Percentiles rank a stretch among this genome's conserved stretches.
Conservation (phyloP, 305 asterid species). For the Fraxinus velutina region DNA sequence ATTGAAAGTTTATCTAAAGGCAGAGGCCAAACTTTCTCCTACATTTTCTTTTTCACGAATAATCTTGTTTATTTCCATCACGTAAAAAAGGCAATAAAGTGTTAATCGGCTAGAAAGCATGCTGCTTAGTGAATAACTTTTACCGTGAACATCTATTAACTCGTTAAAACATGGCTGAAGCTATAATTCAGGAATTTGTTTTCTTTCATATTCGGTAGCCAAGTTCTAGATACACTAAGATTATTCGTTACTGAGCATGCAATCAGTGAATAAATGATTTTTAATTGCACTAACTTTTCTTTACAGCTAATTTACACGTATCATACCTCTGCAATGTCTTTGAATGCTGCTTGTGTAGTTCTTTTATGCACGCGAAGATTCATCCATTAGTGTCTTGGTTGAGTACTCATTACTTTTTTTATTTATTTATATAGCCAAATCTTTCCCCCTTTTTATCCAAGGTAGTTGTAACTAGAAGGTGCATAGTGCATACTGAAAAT, state of each 20-base stretch:
- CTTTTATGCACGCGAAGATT: neutral
- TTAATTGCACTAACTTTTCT: neutral
- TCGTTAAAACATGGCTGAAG: neutral
- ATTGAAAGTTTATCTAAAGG: neutral
- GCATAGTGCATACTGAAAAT: neutral
- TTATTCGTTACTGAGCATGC: neutral
- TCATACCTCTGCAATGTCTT: neutral
- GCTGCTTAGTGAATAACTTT: neutral
- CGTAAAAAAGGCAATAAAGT: neutral
- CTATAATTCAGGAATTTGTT: neutral
- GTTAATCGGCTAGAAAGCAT: neutral
- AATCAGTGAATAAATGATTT: neutral
- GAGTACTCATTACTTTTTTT: neutral
- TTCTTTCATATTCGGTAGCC: neutral
- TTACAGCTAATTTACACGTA: neutral
- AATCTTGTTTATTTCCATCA: neutral
- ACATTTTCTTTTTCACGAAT: neutral
- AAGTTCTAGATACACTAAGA: neutral
- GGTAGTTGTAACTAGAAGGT: neutral
- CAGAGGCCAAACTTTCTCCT: neutral
- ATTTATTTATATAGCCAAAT: neutral
- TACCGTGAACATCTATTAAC: neutral
- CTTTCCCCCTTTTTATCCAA: neutral
- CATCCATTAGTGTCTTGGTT: neutral
- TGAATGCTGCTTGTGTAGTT: neutral